Conservation (phyloP, 2,329 filamentous ascomycete species). For the Xylaria sp. region DNA sequence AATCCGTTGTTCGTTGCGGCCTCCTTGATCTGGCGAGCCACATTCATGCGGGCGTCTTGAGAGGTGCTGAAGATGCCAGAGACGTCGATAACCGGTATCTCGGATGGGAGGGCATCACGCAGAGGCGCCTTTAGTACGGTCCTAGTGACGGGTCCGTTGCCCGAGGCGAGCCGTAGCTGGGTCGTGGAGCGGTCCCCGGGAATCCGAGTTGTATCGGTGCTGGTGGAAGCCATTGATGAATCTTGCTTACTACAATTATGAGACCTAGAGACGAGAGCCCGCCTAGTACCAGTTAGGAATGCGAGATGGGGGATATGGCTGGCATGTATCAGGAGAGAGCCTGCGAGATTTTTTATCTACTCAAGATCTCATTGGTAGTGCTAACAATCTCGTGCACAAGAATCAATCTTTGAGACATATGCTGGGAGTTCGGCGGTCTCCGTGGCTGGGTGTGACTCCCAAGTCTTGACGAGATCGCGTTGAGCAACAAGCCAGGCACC, state of each 20-base stretch:
- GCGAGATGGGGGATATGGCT: background rate
- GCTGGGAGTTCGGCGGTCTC: background rate
- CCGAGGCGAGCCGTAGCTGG: conserved; percentile 34
- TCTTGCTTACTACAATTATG: background rate
- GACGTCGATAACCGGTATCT: conserved; percentile 52
- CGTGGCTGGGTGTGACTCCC: background rate
- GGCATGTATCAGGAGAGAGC: background rate
- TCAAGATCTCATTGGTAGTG: background rate
- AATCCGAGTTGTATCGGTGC: background rate
- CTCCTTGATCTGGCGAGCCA: conserved; percentile 48
- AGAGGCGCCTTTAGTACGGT: conserved; percentile 32
- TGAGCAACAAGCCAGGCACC: background rate
- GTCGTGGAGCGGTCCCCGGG: conserved; percentile 18
- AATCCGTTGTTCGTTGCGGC: conserved; percentile 50
- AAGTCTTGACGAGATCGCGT: background rate
- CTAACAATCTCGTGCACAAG: background rate
- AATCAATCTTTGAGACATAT: background rate
- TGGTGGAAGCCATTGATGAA: conserved; percentile 15
- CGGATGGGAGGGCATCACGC: conserved; percentile 33
- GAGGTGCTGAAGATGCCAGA: conserved; percentile 45
- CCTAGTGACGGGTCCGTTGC: conserved; percentile 34
- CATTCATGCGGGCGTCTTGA: conserved; percentile 43
- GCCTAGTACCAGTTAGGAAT: background rate
- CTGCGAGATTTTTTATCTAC: too few species aligned
- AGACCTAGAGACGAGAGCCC: background rate